Percentiles rank a stretch among this genome's conserved stretches.
Conservation (phyloP, 345 rosid genomes). For the Gossypium anomalum region DNA sequence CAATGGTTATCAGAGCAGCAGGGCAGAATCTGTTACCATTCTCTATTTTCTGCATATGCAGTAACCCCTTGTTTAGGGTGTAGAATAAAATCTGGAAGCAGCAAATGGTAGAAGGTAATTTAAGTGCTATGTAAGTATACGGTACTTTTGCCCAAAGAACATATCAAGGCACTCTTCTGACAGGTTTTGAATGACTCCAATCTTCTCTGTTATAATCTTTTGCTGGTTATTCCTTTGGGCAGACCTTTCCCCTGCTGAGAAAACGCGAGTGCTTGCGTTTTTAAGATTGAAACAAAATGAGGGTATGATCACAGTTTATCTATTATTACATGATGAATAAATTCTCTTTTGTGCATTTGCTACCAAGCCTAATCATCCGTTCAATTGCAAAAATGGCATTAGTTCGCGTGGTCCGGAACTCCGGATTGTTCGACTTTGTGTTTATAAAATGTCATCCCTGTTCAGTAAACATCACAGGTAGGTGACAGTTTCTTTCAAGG, state of each 20-base stretch:
- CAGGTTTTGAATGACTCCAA: constrained; percentile 1
- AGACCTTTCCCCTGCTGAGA: neutral
- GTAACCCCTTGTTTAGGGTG: neutral
- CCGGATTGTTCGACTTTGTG: neutral
- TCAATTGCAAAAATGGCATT: neutral
- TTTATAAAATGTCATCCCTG: neutral
- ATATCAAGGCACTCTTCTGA: neutral
- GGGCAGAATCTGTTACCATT: neutral
- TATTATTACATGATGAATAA: neutral
- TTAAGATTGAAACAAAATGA: neutral
- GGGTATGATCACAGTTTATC: neutral
- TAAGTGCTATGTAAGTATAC: neutral
- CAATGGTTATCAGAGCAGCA: neutral
- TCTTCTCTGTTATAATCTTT: neutral
- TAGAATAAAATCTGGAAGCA: neutral
- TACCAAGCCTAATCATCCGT: neutral
- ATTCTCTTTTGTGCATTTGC: neutral
- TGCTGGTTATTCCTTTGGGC: neutral
- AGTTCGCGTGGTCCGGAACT: neutral
- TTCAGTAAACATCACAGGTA: neutral
- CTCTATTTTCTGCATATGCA: neutral
- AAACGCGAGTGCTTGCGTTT: neutral
- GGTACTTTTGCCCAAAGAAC: neutral
- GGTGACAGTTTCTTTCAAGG: neutral
- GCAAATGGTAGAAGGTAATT: neutral